Evolutionary conservation across 495 filamentous ascomycete genomes (phyloP).

Genomic region (Daldinia vernicosa): DNA sequence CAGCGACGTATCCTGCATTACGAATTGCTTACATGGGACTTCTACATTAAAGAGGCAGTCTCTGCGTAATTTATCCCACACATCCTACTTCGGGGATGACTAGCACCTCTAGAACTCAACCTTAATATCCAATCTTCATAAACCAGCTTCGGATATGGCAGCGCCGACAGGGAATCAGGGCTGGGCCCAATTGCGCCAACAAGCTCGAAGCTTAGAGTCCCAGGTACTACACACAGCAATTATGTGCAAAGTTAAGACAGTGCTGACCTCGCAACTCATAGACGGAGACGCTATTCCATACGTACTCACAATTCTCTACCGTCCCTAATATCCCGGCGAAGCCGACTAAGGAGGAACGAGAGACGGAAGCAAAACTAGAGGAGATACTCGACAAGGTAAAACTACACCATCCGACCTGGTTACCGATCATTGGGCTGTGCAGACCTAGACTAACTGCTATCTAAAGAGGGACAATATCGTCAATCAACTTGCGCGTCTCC

Average conservation of each 20-base stretch:
- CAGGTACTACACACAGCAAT: slow-evolving; percentile 69
- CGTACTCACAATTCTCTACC: slow-evolving; percentile 93
- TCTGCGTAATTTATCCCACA: slow-evolving; percentile 13
- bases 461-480: slow-evolving; percentile 81
- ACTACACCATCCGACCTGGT: slow-evolving; percentile 19
- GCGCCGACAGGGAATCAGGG: slow-evolving; percentile 76
- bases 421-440: neutral
- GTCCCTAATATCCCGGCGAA: slow-evolving; percentile 79
- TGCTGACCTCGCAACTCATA: slow-evolving; percentile 48
- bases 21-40: slow-evolving; percentile 14
- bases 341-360: slow-evolving; percentile 84
- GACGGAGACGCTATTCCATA: slow-evolving; percentile 94
- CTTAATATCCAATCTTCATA: slow-evolving; percentile 9
- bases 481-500: slow-evolving; percentile 83
- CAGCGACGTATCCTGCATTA: slow-evolving; percentile 3
- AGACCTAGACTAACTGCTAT: slow-evolving; percentile 10
- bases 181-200: slow-evolving; percentile 96
- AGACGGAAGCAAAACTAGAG: slow-evolving; percentile 80
- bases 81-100: slow-evolving; percentile 11
- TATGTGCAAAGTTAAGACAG: neutral
- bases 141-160: slow-evolving; percentile 63
- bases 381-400: slow-evolving; percentile 81
- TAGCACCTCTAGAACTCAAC: slow-evolving; percentile 1
- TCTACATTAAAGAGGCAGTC: slow-evolving; percentile 10
- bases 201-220: slow-evolving; percentile 87